These are phyloP conservation scores for Diaporthe sp. DNA, from an alignment of 2,329 filamentous ascomycete species.

Conservation along the genomic window DNA sequence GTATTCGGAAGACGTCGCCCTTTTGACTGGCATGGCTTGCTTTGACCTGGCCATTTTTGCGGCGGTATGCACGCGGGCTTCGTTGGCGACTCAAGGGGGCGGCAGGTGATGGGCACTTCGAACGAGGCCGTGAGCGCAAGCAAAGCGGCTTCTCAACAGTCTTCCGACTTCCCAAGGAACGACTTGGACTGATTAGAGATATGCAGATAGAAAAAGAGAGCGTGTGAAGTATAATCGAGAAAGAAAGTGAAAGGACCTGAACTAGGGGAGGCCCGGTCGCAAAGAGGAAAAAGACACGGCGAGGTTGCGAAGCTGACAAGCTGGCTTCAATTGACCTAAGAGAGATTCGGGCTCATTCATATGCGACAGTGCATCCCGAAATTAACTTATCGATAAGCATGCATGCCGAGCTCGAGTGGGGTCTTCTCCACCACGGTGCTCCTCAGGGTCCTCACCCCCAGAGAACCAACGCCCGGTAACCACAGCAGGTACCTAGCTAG, in stretches of 20 bases:
- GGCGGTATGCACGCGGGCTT: not conserved
- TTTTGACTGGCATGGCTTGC: constrained; percentile 74
- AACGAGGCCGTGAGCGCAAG: not conserved
- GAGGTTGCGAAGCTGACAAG: constrained; percentile 43
- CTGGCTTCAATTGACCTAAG: constrained; percentile 45
- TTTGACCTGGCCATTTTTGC: constrained; percentile 79
- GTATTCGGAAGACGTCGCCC: constrained; percentile 77
- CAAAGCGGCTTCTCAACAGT: not conserved
- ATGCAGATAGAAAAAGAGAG: not conserved
- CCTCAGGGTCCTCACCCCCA: constrained; percentile 2
- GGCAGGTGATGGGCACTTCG: constrained; percentile 4
- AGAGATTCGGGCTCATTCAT: constrained; percentile 33
- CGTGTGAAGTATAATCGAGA: not conserved
- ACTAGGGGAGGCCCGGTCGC: not conserved
- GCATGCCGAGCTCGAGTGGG: constrained; percentile 13
- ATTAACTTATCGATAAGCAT: constrained; percentile 42
- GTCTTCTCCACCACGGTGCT: not conserved
- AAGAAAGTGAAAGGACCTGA: constrained; percentile 6
- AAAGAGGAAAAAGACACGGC: constrained; percentile 13
- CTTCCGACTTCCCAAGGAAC: not conserved
- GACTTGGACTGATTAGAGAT: not conserved
- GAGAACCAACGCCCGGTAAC: not conserved
- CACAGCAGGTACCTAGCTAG: not conserved
- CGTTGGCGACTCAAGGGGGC: not conserved
- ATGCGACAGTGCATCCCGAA: constrained; percentile 26